A percentile compares a stretch with the other conserved stretches of the same genome.
Conservation (phyloP, 306 rosid species). For the Prunus mira region DNA sequence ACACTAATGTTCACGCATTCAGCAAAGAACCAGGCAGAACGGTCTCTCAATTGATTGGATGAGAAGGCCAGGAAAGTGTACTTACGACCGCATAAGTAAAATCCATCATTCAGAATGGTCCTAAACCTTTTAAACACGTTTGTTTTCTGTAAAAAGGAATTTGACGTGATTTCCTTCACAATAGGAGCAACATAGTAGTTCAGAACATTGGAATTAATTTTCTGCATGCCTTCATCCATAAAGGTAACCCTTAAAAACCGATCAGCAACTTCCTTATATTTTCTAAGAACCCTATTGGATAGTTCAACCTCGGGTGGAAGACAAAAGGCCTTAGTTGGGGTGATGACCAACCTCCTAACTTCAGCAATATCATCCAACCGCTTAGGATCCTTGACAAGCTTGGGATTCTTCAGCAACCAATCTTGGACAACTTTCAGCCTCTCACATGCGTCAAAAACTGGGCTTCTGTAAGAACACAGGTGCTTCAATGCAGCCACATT, state of each 20-base stretch:
- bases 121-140: slow-evolving; percentile 50
- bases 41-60: slow-evolving; percentile 79
- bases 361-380: slow-evolving; percentile 54
- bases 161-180: slow-evolving; percentile 61
- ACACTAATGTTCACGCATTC: slow-evolving; percentile 29
- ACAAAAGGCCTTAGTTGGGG: slow-evolving; percentile 87
- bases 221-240: slow-evolving; percentile 92
- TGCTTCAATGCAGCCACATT: slow-evolving; percentile 77
- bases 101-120: slow-evolving; percentile 52
- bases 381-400: slow-evolving; percentile 53
- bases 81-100: slow-evolving; percentile 59
- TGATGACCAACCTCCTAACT: slow-evolving; percentile 75
- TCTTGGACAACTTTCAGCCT: slow-evolving; percentile 62
- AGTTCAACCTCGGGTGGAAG: slow-evolving; percentile 77
- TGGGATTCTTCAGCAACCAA: slow-evolving; percentile 68
- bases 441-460: slow-evolving; percentile 57
- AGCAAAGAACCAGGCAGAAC: slow-evolving; percentile 93
- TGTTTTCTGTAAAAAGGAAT: slow-evolving; percentile 57
- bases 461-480: slow-evolving; percentile 54
- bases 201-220: slow-evolving; percentile 53
- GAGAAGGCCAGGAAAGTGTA: slow-evolving; percentile 84
- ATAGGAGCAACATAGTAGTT: slow-evolving; percentile 66
- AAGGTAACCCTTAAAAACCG: slow-evolving; percentile 79
- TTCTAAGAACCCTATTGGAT: slow-evolving; percentile 79
- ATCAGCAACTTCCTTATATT: slow-evolving; percentile 59